A percentile compares a stretch with the other conserved stretches of the same genome.
Conservation (phyloP, 1,284 basidiomycete species). For the Ceratobasidium sp. region DNA sequence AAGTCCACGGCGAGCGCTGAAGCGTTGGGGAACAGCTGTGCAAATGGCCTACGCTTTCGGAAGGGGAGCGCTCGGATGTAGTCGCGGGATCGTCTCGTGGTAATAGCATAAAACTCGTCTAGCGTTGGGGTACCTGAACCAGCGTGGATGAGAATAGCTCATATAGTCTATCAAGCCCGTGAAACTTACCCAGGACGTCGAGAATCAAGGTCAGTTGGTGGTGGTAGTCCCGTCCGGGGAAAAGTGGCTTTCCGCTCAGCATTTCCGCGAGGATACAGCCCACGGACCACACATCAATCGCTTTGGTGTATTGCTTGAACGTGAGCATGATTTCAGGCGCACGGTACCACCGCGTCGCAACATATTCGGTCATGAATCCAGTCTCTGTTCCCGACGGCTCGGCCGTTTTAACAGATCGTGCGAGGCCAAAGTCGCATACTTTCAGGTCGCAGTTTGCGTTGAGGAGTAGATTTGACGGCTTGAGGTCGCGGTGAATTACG, state of each 20-base stretch:
- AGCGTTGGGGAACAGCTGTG: conserved; percentile 87
- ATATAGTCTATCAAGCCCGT: background rate
- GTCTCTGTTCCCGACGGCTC: conserved; percentile 86
- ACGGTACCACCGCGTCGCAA: conserved; percentile 88
- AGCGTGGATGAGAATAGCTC: background rate
- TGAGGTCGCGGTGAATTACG: conserved; percentile 95
- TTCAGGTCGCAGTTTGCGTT: conserved; percentile 98
- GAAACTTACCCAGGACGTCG: conserved; percentile 78
- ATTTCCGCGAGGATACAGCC: conserved; percentile 98
- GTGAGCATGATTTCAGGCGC: conserved; percentile 98
- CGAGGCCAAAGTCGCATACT: conserved; percentile 89
- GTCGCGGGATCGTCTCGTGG: conserved; percentile 85
- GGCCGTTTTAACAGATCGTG: conserved; percentile 86
- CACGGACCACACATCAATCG: conserved; percentile 95
- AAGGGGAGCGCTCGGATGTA: conserved; percentile 92
- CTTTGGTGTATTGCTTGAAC: conserved; percentile 96
- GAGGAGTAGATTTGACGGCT: conserved; percentile 94
- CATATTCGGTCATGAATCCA: conserved; percentile 96
- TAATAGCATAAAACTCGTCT: conserved; percentile 93
- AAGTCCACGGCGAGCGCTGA: conserved; percentile 90
- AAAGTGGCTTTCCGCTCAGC: conserved; percentile 92
- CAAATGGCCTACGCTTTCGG: conserved; percentile 84
- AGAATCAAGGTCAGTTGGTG: conserved; percentile 93
- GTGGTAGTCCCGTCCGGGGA: conserved; percentile 97
- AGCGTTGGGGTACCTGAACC: conserved; percentile 75